A percentile compares a stretch with the other conserved stretches of the same genome.
Conservation (phyloP, 371 early-diverging fungal species). For the Smittium mucronatum region DNA sequence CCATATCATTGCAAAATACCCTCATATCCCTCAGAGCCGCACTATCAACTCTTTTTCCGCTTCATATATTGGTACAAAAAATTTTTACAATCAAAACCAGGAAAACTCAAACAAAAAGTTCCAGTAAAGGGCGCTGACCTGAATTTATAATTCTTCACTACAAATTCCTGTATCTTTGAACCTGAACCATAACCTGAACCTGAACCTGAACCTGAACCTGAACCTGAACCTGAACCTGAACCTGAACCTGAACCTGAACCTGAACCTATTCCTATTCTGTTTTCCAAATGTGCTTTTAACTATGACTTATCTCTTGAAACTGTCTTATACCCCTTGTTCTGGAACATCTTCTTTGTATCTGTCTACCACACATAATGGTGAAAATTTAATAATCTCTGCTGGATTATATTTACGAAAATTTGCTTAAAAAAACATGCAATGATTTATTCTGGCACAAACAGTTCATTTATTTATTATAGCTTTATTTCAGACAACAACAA, state of each 20-base stretch:
- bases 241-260: not conserved
- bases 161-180: too few relatives aligned
- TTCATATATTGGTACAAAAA: not conserved
- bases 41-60: not conserved
- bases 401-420: not conserved
- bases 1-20: not conserved
- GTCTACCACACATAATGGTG: too few relatives aligned
- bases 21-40: not conserved
- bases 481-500: conserved; percentile 2
- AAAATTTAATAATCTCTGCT: too few relatives aligned
- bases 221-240: not conserved
- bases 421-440: not conserved
- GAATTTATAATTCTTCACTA: conserved; percentile 3
- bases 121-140: conserved; percentile 12
- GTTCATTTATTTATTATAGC: not conserved
- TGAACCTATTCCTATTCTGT: too few relatives aligned
- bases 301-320: not conserved
- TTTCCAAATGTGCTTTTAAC: too few relatives aligned
- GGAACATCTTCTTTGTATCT: too few relatives aligned
- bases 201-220: too few relatives aligned
- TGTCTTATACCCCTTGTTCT: not conserved
- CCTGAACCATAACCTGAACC: too few relatives aligned
- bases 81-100: too few relatives aligned
- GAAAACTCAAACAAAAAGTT: conserved; percentile 1
- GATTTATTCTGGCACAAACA: conserved; percentile 9